Base-by-base conservation (phyloP, 768 basidiomycete genomes). In the Tricholoma hemisulphureum region DNA sequence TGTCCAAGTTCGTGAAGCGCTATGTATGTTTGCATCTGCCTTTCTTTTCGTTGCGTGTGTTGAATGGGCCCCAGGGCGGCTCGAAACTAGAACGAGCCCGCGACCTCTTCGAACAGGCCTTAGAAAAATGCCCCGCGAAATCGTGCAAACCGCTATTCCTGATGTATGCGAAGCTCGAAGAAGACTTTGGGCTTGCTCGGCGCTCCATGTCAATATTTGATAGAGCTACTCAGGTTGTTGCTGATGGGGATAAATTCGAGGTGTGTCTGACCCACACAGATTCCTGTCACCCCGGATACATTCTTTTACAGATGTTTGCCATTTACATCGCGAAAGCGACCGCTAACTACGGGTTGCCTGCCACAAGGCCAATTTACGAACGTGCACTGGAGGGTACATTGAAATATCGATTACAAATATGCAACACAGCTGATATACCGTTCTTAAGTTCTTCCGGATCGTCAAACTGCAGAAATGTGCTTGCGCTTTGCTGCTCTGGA, bases 271-370 rank as follows among this genome's bases (percentile, higher is more conserved):
- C 6, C n/a, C 9, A 2, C 23, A 55, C 50, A n/a, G 26, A 35
- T 39, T 29, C 50, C 48, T 48, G 46, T 43, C 11, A 55, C 54
- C 11, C 49, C 18, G 48, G 16, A 28, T 32, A 50, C 14, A 46
- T 23, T 18, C 26, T 23, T n/a, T 51, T 49, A 2, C 64, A 97
- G 93, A 94, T 98, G 89, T 99, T 88, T 71, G 89, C 92, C 0
- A 85, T 98, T 60, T 98, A 98, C 74, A 97, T 98, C 61, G 94
- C 97, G 21, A 98, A 98, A 71, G 96, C 95, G 2, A 91, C 95
- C 0, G 91, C 83, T 28, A 98, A 94, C 78, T 98, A 93, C 70
- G 97, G 97, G 45, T 81, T 98, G 26, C 95, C 97, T 7, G 94
- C 96, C 13, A 98, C 95, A 1, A 84, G 97, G 43, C 89, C 95